Conservation (phyloP, 495 filamentous ascomycete genomes). For the Penicillium alfredii region DNA sequence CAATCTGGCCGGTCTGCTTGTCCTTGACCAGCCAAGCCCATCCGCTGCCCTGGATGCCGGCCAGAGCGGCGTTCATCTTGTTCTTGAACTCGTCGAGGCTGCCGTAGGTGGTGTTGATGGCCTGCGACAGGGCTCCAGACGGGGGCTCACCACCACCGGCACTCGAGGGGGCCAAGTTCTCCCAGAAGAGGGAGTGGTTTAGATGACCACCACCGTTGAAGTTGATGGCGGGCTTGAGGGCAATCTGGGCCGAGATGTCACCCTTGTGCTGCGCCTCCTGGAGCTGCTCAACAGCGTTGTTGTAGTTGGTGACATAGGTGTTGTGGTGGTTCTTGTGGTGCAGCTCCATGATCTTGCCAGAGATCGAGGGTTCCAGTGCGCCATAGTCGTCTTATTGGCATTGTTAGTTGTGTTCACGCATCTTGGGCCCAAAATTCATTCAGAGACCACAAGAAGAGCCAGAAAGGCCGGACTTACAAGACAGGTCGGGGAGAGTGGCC, state of each 20-base stretch:
- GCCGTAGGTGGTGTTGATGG: slow-evolving; percentile 74
- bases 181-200: slow-evolving; percentile 92
- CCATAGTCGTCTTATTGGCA: slow-evolving; percentile 65
- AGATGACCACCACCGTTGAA: slow-evolving; percentile 95
- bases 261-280: slow-evolving; percentile 46
- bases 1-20: slow-evolving; percentile 63
- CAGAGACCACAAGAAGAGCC: too few relatives aligned
- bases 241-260: slow-evolving; percentile 62
- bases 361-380: slow-evolving; percentile 91
- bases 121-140: slow-evolving; percentile 54
- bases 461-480: slow-evolving; percentile 61
- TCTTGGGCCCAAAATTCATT: too few relatives aligned
- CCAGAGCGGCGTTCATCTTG: slow-evolving; percentile 71
- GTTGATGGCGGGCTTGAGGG: slow-evolving; percentile 82
- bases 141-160: slow-evolving; percentile 71
- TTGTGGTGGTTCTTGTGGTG: slow-evolving; percentile 68
- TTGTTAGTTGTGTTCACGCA: slow-evolving; percentile 13
- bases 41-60: slow-evolving; percentile 87
- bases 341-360: slow-evolving; percentile 96
- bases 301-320: slow-evolving; percentile 66
- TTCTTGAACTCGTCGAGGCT: slow-evolving; percentile 66
- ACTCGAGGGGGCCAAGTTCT: slow-evolving; percentile 74
- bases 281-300: slow-evolving; percentile 54
- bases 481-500: slow-evolving; percentile 88
- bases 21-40: slow-evolving; percentile 96